phyloP scores from a whole-genome alignment of 2,329 filamentous ascomycete genomes.

The Chrysoporthe cubensis region DNA sequence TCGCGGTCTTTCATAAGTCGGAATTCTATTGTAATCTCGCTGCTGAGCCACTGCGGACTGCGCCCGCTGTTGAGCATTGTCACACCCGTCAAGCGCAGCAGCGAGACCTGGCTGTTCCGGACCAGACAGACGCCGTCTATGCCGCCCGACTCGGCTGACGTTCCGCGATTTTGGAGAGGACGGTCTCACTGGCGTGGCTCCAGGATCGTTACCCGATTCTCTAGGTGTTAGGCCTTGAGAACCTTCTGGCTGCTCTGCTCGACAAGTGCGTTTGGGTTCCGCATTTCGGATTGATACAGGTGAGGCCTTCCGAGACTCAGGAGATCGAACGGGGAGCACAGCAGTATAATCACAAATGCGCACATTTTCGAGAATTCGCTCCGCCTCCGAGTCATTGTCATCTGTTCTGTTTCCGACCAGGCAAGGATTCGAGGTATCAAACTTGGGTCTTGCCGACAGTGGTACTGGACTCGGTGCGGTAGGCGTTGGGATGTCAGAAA shows the following conservation, averaged over 20 bases:
- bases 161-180: constrained; percentile 24
- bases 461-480: constrained; percentile 42
- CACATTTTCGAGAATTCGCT: neutral
- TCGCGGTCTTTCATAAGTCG: constrained; percentile 31
- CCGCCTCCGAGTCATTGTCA: too few relatives aligned
- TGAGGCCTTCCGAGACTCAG: neutral
- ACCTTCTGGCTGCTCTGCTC: neutral
- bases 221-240: neutral
- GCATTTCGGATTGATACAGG: neutral
- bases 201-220: neutral
- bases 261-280: neutral
- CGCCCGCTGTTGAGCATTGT: neutral
- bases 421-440: constrained; percentile 33
- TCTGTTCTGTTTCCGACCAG: constrained; percentile 22
- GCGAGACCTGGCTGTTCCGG: constrained; percentile 3
- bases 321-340: neutral
- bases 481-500: constrained; percentile 36
- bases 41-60: constrained; percentile 8
- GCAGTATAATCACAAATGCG: neutral
- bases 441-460: constrained; percentile 35
- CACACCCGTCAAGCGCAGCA: constrained; percentile 1
- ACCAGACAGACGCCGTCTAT: constrained; percentile 8
- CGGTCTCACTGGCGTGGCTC: constrained; percentile 5
- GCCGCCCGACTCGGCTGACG: constrained; percentile 14
- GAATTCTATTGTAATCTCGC: neutral